Evolutionary conservation across 345 rosid genomes (phyloP).

Genomic region (Dovyalis caffra): DNA sequence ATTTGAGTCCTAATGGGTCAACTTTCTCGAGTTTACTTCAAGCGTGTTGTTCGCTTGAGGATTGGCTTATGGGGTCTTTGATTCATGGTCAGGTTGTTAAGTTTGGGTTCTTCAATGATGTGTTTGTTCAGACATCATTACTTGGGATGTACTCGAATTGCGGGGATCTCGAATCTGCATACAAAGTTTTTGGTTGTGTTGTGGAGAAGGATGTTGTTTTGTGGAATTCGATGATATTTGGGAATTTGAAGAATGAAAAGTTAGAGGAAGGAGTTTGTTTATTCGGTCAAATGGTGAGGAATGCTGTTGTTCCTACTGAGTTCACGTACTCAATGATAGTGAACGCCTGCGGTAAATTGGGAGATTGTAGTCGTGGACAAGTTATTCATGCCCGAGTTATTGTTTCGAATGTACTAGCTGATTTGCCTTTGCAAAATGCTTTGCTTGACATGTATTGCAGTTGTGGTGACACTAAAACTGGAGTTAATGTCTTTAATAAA

Average conservation of each 20-base stretch:
- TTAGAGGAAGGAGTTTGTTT: constrained; percentile 42
- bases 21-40: constrained; percentile 72
- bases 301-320: constrained; percentile 52
- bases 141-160: constrained; percentile 69
- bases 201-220: constrained; percentile 56
- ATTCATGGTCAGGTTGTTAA: constrained; percentile 55
- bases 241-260: constrained; percentile 62
- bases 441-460: constrained; percentile 82
- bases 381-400: constrained; percentile 52
- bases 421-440: constrained; percentile 70
- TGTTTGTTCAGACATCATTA: constrained; percentile 68
- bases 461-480: constrained; percentile 50
- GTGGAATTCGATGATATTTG: constrained; percentile 78
- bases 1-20: constrained; percentile 54
- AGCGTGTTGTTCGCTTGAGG: constrained; percentile 50
- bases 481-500: constrained; percentile 43
- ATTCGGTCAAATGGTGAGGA: constrained; percentile 49
- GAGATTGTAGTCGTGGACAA: constrained; percentile 45
- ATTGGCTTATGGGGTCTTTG: constrained; percentile 45
- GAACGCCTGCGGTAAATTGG: constrained; percentile 60
- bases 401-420: constrained; percentile 37
- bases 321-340: constrained; percentile 71
- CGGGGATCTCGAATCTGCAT: constrained; percentile 62
- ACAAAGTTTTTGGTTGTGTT: constrained; percentile 42
- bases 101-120: constrained; percentile 43